A percentile compares a stretch with the other conserved stretches of the same genome.
Conservation (phyloP, 305 asterid genomes). For the Fraxinus platypoda region DNA sequence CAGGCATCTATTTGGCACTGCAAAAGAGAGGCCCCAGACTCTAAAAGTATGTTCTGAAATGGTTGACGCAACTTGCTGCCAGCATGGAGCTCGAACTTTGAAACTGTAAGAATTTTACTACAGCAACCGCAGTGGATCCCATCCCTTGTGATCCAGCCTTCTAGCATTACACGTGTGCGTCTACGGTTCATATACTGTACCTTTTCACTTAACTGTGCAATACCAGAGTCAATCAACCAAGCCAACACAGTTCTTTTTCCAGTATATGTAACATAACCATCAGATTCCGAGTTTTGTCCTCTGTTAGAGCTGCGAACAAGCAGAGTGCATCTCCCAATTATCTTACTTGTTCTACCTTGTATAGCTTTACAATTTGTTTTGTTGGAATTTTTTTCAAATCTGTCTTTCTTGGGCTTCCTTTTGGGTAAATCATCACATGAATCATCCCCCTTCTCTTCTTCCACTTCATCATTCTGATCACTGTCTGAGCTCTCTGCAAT, state of each 20-base stretch:
- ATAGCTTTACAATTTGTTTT: constrained; percentile 34
- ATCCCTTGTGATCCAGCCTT: constrained; percentile 92
- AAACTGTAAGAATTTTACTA: constrained; percentile 85
- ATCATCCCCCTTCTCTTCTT: constrained; percentile 40
- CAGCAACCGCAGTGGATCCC: constrained; percentile 88
- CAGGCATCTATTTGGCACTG: constrained; percentile 90
- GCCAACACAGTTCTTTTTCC: constrained; percentile 87
- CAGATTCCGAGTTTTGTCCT: constrained; percentile 55
- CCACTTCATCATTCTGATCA: constrained; percentile 39
- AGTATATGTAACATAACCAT: constrained; percentile 67
- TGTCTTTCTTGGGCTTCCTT: constrained; percentile 27
- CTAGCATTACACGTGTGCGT: constrained; percentile 67
- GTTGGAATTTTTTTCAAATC: constrained; percentile 28
- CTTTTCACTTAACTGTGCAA: constrained; percentile 63
- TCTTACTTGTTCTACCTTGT: constrained; percentile 70
- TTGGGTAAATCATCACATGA: constrained; percentile 31
- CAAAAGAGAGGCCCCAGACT: constrained; percentile 77
- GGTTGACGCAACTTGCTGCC: constrained; percentile 92
- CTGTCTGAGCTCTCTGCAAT: constrained; percentile 40
- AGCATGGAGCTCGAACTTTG: constrained; percentile 94
- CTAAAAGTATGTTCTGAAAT: constrained; percentile 74
- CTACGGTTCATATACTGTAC: constrained; percentile 90
- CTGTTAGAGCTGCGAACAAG: constrained; percentile 66
- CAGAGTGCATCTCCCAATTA: constrained; percentile 82
- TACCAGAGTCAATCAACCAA: constrained; percentile 82